A percentile compares a stretch with the other conserved stretches of the same genome.
Evolutionary conservation across 257 asterid genomes (phyloP).

Genomic region (Marsdenia floribunda): DNA sequence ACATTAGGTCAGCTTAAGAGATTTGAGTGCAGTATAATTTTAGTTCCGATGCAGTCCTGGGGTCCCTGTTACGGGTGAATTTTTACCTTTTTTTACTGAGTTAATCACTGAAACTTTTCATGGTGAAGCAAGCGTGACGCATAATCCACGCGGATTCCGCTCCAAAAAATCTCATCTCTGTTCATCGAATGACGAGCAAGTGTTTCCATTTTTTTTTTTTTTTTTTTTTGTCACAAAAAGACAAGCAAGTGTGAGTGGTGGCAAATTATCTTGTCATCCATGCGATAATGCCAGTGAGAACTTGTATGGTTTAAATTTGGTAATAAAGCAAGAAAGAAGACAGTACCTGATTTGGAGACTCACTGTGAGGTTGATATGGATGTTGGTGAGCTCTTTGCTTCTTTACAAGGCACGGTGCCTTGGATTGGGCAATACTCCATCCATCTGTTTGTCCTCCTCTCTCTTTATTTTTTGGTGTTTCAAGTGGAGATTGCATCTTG

Average conservation of each 20-base stretch:
- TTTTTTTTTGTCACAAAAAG: too few relatives aligned
- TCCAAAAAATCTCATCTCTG: constrained; percentile 24
- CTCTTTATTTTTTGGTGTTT: not conserved
- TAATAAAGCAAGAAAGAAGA: constrained; percentile 36
- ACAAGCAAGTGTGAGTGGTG: constrained; percentile 41
- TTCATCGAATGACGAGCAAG: constrained; percentile 31
- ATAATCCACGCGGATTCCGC: constrained; percentile 47
- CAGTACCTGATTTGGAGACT: constrained; percentile 30
- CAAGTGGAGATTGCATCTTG: not conserved
- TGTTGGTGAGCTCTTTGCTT: constrained; percentile 25
- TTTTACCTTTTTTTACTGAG: not conserved
- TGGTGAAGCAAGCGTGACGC: constrained; percentile 29
- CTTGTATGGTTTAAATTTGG: constrained; percentile 50
- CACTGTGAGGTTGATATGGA: constrained; percentile 22
- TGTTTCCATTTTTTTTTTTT: too few relatives aligned
- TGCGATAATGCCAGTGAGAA: constrained; percentile 8
- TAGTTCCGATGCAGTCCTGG: not conserved
- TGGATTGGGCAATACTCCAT: not conserved
- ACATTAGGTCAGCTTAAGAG: not conserved
- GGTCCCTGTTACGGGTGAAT: not conserved
- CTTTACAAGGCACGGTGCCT: not conserved
- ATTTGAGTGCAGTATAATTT: not conserved
- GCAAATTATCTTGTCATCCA: constrained; percentile 29
- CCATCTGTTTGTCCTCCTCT: not conserved
- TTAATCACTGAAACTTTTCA: constrained; percentile 17